Evolutionary conservation across 352 stramenopile genomes (phyloP), one percentile per base, ranked within the genome.

Genomic region (Paralagenidium karlingii): DNA sequence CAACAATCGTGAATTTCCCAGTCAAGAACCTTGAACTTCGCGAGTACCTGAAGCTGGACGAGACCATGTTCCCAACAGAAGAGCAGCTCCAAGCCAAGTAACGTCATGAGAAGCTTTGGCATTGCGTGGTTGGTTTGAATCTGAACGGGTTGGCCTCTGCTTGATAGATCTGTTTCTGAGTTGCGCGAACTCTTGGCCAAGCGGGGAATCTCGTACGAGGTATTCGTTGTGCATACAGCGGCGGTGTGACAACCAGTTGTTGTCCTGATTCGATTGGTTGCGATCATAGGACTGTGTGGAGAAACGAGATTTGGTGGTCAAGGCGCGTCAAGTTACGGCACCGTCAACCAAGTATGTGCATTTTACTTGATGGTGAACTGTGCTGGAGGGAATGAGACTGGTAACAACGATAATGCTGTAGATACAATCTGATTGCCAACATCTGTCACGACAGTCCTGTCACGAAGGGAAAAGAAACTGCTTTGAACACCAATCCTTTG

Each of bases 1-100:
- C 94, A 20, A 99, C 95, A 8, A 99, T 99, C 66, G 95, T 99
- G 7, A 96, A 96, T 24, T 98, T 99, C 49, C 95, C 95, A 5
- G 87, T 99, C 22, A 98, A 98, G 58, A 98, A 98, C 60, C 68
- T 99, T 15, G 95, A 99, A 60, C 62, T 99, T 30, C 76, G 63
- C 8, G 78, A 96, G 36, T 96, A 94, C 49, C 38, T 94, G 25
- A 68, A 73, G 33, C 49, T 82, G 22, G 60, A 81, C 20, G 49
- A 60, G 22, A 50, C 46, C 6, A 39, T 82, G 7, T 36, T 20
- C 10, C 59, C 52, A 28, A 63, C 68, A 0, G 56, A 79, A 30
- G 63, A 82, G 22, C 62, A 82, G 24, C 60, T 88, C 39, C 34
- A 21, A 37, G 47, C 50, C 41, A 76, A 58, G 62, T 64, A 47